Percentiles rank a stretch among this genome's conserved stretches.
Conservation (phyloP, 2,329 filamentous ascomycete genomes). For the Coccinonectria pachysandricola region DNA sequence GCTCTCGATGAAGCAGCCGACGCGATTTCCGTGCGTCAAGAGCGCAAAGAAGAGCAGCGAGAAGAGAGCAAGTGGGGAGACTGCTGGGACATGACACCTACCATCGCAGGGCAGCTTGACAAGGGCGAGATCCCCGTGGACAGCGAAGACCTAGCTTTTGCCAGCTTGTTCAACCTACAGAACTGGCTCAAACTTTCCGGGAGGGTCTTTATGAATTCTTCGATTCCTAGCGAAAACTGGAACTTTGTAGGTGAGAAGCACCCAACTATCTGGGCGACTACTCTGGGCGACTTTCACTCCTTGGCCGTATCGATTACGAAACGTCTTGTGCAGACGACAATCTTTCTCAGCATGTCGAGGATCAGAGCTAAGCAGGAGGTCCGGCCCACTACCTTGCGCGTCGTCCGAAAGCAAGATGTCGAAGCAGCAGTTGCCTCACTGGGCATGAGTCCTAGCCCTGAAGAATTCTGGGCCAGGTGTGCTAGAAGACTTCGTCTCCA, state of each 20-base stretch:
- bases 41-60: slow-evolving; percentile 46
- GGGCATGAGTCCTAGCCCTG: slow-evolving; percentile 27
- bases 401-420: slow-evolving; percentile 36
- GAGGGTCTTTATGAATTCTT: slow-evolving; percentile 65
- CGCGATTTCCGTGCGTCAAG: slow-evolving; percentile 52
- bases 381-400: slow-evolving; percentile 16
- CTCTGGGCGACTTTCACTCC: slow-evolving; percentile 65
- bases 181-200: slow-evolving; percentile 56
- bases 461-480: slow-evolving; percentile 36
- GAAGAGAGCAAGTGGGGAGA: slow-evolving; percentile 53
- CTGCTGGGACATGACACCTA: slow-evolving; percentile 53
- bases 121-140: slow-evolving; percentile 11
- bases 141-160: slow-evolving; percentile 32
- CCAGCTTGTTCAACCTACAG: slow-evolving; percentile 46
- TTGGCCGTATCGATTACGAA: slow-evolving; percentile 58
- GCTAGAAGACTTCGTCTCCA: slow-evolving; percentile 40
- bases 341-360: slow-evolving; percentile 63
- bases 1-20: slow-evolving; percentile 61
- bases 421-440: slow-evolving; percentile 38
- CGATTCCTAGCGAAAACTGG: slow-evolving; percentile 58
- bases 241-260: slow-evolving; percentile 44
- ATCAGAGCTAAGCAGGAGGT: slow-evolving; percentile 40
- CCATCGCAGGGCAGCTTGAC: slow-evolving; percentile 23
- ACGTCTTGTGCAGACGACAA: slow-evolving; percentile 56
- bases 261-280: slow-evolving; percentile 64